Conservation (phyloP, 345 rosid species). For the Capsella bursapastoris region DNA sequence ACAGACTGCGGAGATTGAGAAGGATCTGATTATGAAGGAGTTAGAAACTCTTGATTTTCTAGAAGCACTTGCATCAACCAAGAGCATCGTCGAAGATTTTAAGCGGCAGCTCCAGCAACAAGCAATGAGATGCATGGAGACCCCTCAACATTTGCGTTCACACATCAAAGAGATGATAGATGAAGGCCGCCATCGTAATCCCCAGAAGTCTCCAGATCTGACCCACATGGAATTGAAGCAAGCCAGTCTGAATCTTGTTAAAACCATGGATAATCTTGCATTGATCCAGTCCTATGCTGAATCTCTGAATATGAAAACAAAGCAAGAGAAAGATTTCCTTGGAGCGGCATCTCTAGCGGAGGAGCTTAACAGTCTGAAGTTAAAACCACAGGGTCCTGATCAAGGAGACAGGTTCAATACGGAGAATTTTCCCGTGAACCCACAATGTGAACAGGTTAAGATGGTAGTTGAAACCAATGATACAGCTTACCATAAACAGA, state of each 20-base stretch:
- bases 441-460: constrained; percentile 48
- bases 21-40: constrained; percentile 93
- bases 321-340: constrained; percentile 61
- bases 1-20: constrained; percentile 72
- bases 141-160: constrained; percentile 42
- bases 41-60: constrained; percentile 88
- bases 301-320: constrained; percentile 67
- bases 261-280: constrained; percentile 77
- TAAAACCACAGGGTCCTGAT: constrained; percentile 36
- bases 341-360: constrained; percentile 58
- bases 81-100: constrained; percentile 72
- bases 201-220: constrained; percentile 59
- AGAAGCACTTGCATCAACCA: constrained; percentile 84
- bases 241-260: constrained; percentile 75
- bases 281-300: constrained; percentile 76
- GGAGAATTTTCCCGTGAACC: not conserved
- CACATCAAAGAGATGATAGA: constrained; percentile 60
- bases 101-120: constrained; percentile 80
- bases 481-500: constrained; percentile 45
- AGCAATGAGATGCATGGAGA: constrained; percentile 54
- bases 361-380: constrained; percentile 59
- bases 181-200: constrained; percentile 46
- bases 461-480: constrained; percentile 50
- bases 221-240: constrained; percentile 83
- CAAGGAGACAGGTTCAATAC: constrained; percentile 19